Base-by-base conservation (phyloP, 1,139 yeast species). In the Torulaspora globosa region DNA sequence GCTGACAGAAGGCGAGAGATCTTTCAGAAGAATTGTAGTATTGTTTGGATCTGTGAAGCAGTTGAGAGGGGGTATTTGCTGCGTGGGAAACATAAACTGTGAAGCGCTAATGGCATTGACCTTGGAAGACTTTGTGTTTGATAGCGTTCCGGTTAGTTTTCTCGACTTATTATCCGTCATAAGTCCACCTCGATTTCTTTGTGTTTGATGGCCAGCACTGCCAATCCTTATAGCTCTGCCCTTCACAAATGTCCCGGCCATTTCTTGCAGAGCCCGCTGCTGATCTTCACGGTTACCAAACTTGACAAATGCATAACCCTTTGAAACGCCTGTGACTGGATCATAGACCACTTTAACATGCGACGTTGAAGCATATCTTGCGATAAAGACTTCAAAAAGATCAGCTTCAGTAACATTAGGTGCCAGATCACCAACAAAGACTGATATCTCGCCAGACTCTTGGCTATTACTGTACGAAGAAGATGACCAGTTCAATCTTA, bases 381-480 rank as follows among this genome's bases (percentile, higher is more conserved):
- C 73, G 56, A 80, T 84, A 63, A 84, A 84, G 43, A 83, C 74
- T 37, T 84, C 83, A 44, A 81, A 69, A 48, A 84, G 65, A 56
- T 80, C 82, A 15, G 84, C 82, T 58, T 84, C 90, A 3, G 84
- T 82, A 16, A 86, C 82, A 18, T 79, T 77, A 15, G 86, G 87
- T 1, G 87, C 79, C 52, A 84, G 69, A 63, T 84, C 90, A 35
- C 92, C 92, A n/a, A 84, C 90, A 68, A 84, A 84, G 32, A 84
- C 67, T 1, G 89, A 80, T 55, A 62, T 78, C 56, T 81, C 87
- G 7, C 53, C 47, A 28, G 35, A 23, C 27, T 69, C 47, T 72
- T 74, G 65, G 49, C 74, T n/a, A 12, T 26, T 16, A 79, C 21
- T 72, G 68, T 43, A 75, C 72, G 18, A 78, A 10, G 83, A 82